Evolutionary conservation across 2,329 filamentous ascomycete genomes (phyloP).

Genomic region (Leptographium galeiforme): DNA sequence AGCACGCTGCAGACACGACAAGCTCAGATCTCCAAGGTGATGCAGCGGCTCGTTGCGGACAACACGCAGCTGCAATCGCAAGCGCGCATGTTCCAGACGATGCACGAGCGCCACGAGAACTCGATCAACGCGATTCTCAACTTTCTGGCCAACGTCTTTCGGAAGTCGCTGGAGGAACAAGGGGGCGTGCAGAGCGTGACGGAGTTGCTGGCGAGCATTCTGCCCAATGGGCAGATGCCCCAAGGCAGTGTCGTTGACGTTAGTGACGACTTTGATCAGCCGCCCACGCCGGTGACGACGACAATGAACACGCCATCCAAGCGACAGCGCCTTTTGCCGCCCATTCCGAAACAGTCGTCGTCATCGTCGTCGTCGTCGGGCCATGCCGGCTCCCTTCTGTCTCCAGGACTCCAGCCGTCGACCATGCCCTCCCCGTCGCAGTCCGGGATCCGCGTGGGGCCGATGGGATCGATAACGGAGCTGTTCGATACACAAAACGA

Average conservation of each 20-base stretch:
- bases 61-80: constrained; percentile 82
- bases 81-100: constrained; percentile 74
- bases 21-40: constrained; percentile 68
- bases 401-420: background rate
- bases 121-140: constrained; percentile 98
- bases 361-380: background rate
- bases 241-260: constrained; percentile 45
- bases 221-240: constrained; percentile 42
- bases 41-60: constrained; percentile 67
- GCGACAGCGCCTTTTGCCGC: constrained; percentile 41
- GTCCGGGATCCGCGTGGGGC: background rate
- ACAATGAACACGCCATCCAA: constrained; percentile 31
- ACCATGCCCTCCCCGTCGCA: background rate
- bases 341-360: constrained; percentile 25
- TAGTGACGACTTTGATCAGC: constrained; percentile 43
- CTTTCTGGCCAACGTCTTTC: constrained; percentile 92
- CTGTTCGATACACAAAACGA: constrained; percentile 39
- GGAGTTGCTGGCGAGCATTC: constrained; percentile 68
- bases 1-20: constrained; percentile 76
- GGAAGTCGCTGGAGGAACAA: constrained; percentile 80
- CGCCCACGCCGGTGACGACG: constrained; percentile 23
- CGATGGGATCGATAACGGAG: constrained; percentile 45
- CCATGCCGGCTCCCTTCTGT: background rate
- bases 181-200: constrained; percentile 62
- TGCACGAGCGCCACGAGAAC: constrained; percentile 94